Evolutionary conservation across 768 basidiomycete genomes (phyloP).

Genomic region (Macrocybe gigantea): DNA sequence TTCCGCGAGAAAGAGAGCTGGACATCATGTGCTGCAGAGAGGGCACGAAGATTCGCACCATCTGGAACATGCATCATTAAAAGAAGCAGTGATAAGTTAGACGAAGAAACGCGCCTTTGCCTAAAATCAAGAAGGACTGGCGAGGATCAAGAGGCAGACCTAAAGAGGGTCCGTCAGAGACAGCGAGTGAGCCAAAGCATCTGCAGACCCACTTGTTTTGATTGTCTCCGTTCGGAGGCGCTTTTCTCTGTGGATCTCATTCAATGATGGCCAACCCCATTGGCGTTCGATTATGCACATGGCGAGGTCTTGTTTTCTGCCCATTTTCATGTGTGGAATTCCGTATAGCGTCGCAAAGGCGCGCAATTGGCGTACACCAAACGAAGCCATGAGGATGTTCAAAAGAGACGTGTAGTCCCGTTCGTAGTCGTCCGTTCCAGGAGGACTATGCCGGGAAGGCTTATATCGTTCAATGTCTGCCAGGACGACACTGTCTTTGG

Average conservation of each 20-base stretch:
- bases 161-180: conserved; percentile 18
- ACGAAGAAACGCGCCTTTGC: conserved; percentile 45
- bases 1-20: conserved; percentile 51
- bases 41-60: conserved; percentile 51
- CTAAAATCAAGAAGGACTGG: conserved; percentile 66
- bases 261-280: conserved; percentile 66
- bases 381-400: conserved; percentile 51
- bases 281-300: conserved; percentile 47
- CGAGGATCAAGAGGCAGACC: conserved; percentile 51
- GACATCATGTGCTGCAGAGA: conserved; percentile 57
- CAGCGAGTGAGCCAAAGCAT: background rate
- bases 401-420: conserved; percentile 47
- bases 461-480: conserved; percentile 57
- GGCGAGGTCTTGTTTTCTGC: too few species aligned
- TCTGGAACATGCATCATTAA: conserved; percentile 34
- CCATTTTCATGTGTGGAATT: conserved; percentile 21
- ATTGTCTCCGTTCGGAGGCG: conserved; percentile 44
- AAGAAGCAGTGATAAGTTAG: background rate
- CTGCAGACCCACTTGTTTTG: conserved; percentile 34
- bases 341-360: conserved; percentile 45
- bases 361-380: conserved; percentile 57
- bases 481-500: conserved; percentile 43
- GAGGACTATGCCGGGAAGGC: conserved; percentile 32
- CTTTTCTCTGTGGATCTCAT: conserved; percentile 39
- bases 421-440: conserved; percentile 42